Conservation (phyloP, 2,329 filamentous ascomycete genomes). For the Blastomyces parvus region DNA sequence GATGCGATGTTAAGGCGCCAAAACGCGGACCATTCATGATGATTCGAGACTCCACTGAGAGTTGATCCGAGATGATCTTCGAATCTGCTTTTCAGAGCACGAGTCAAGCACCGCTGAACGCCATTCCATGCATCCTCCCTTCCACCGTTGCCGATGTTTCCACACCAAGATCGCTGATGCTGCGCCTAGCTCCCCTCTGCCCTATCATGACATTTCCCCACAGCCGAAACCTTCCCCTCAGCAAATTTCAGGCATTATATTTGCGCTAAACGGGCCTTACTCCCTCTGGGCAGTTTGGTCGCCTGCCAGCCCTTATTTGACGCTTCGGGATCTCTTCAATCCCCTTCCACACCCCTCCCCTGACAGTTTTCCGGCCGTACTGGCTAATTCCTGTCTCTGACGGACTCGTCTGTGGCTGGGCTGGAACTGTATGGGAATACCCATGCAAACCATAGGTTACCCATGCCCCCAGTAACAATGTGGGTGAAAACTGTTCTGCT, state of each 20-base stretch:
- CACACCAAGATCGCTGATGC: conserved; percentile 6
- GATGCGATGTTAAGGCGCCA: neutral
- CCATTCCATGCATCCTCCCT: conserved; percentile 1
- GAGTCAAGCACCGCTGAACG: neutral
- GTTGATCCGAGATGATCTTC: conserved; percentile 3
- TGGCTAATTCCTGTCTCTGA: neutral
- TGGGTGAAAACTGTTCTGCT: neutral
- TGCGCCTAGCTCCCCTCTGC: neutral
- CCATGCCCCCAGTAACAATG: neutral
- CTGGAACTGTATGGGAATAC: neutral
- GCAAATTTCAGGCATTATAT: neutral
- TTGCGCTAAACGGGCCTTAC: neutral
- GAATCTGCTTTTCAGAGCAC: conserved; percentile 1
- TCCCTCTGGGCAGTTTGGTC: neutral
- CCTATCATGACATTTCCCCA: conserved; percentile 2
- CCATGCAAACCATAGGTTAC: neutral
- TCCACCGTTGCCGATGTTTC: neutral
- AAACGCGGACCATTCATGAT: neutral
- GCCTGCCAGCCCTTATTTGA: neutral
- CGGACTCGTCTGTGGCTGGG: neutral
- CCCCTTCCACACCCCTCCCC: neutral
- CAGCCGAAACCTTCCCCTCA: conserved; percentile 2
- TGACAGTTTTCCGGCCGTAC: neutral
- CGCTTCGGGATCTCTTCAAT: neutral
- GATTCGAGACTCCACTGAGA: conserved; percentile 1